phyloP scores from a whole-genome alignment of 441 rosid genomes.

The Raphanus hybrid region DNA sequence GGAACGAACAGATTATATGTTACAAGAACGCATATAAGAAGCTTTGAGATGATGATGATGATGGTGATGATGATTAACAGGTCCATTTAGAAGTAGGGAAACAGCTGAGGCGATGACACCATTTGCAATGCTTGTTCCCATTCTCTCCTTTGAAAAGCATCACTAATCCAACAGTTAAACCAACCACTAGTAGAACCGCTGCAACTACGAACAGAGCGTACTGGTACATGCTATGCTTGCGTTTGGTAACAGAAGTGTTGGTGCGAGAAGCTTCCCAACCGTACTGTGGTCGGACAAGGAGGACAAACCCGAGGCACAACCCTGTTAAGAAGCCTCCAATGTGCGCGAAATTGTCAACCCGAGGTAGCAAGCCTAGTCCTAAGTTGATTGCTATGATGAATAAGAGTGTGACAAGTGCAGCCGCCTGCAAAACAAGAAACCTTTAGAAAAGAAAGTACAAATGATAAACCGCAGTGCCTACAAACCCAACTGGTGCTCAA shows the following conservation, averaged over 20 bases:
- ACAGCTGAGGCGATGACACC: conserved; percentile 81
- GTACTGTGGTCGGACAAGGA: conserved; percentile 73
- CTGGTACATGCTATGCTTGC: conserved; percentile 71
- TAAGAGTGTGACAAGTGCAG: conserved; percentile 72
- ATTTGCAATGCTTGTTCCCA: conserved; percentile 70
- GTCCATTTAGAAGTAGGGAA: conserved; percentile 79
- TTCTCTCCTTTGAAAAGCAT: conserved; percentile 77
- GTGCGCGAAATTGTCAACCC: conserved; percentile 89
- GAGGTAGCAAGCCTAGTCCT: conserved; percentile 81
- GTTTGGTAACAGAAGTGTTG: conserved; percentile 43
- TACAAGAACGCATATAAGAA: conserved; percentile 28
- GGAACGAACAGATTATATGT: conserved; percentile 19
- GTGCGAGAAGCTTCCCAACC: conserved; percentile 62
- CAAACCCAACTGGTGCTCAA: not conserved
- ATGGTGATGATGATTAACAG: conserved; percentile 50
- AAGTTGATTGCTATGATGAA: conserved; percentile 74
- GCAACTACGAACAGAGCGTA: conserved; percentile 54
- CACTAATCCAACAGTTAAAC: conserved; percentile 68
- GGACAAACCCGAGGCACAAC: conserved; percentile 75
- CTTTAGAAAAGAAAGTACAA: not conserved
- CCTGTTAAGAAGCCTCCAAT: conserved; percentile 90
- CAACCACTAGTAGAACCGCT: conserved; percentile 51
- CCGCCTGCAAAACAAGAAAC: conserved; percentile 52
- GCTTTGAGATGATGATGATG: not conserved
- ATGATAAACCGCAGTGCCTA: not conserved